These are phyloP conservation scores for Diddensiella caesifluorescens DNA, from an alignment of 805 yeast species.

Conservation along the genomic window DNA sequence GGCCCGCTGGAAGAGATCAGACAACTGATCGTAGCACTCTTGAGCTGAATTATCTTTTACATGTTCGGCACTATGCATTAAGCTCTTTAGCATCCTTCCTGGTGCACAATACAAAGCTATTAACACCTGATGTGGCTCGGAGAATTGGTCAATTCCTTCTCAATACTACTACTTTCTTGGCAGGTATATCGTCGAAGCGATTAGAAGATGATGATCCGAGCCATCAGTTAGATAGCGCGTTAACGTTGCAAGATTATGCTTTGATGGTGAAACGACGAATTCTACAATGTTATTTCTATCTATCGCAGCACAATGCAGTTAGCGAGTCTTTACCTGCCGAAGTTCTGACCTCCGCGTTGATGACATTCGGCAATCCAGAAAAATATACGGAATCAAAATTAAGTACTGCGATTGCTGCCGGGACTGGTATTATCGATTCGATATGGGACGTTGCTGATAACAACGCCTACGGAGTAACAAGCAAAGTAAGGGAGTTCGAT, in stretches of 20 bases:
- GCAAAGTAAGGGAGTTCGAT: constrained; percentile 27
- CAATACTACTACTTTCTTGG: constrained; percentile 31
- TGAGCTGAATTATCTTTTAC: constrained; percentile 36
- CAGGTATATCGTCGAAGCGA: constrained; percentile 27
- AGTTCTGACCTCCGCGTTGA: constrained; percentile 30
- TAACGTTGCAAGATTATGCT: constrained; percentile 27
- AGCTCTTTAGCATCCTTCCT: constrained; percentile 53
- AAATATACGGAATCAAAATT: constrained; percentile 24
- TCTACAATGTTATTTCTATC: constrained; percentile 40
- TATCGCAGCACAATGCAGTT: constrained; percentile 25
- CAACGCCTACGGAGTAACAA: constrained; percentile 40
- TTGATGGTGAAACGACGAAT: constrained; percentile 40
- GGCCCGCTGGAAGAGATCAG: constrained; percentile 39
- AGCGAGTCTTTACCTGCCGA: constrained; percentile 37
- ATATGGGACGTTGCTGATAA: constrained; percentile 38
- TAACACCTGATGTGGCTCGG: constrained; percentile 41
- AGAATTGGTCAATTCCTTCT: constrained; percentile 48
- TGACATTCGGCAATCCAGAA: constrained; percentile 31
- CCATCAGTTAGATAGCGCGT: constrained; percentile 20
- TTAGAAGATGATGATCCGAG: constrained; percentile 22
- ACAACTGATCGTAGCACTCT: constrained; percentile 33
- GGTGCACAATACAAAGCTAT: constrained; percentile 31
- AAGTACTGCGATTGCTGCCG: constrained; percentile 29
- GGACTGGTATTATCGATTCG: constrained; percentile 26
- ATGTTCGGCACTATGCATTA: constrained; percentile 54